Evolutionary conservation across 2,329 filamentous ascomycete genomes (phyloP), one percentile per base, ranked within the genome.

Genomic region (Pseudopithomyces chartarum): DNA sequence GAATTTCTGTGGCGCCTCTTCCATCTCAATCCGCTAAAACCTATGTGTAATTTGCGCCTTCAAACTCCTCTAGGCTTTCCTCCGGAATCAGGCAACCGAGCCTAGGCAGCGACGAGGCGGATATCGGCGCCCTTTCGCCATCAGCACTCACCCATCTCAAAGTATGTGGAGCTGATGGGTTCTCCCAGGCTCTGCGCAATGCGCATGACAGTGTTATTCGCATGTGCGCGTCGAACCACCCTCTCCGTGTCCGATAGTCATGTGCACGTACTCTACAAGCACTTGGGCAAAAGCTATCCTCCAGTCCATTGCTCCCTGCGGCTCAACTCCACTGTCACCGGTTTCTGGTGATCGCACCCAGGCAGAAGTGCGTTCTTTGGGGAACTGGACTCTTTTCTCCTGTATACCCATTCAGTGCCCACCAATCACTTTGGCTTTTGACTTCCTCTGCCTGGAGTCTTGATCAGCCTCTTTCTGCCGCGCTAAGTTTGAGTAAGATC

Each of bases 241-340:
- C 57, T 42, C 56, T 45, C 43, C 53, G 42, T 58, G 53, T 60
- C 62, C 69, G 61, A 70, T 67, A 68, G 22, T 64, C 51, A 55
- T 60, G 33, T 65, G 64, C 63, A 63, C 64, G 38, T 44, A n/a
- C n/a, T n/a, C n/a, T n/a, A n/a, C n/a, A n/a, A n/a, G n/a, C n/a
- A n/a, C n/a, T n/a, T n/a, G n/a, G n/a, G 32, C 49, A 38, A 22
- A 23, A 8, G 19, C 33, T 26, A 17, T 36, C 45, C 10, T 17
- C 38, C 17, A 4, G 22, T 36, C 15, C 22, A 23, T 13, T 29
- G 11, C 8, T 40, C 15, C 22, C 12, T 17, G 42, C 29, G 32
- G 45, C 22, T 15, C 15, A 44, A 43, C 49, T 65, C 71, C 71
- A 70, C 70, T 44, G 61, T 64, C 55, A 72, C 71, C 73, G 71